These are phyloP conservation scores for Zasmidium angulare DNA, from an alignment of 2,329 filamentous ascomycete species.

Conservation along the genomic window DNA sequence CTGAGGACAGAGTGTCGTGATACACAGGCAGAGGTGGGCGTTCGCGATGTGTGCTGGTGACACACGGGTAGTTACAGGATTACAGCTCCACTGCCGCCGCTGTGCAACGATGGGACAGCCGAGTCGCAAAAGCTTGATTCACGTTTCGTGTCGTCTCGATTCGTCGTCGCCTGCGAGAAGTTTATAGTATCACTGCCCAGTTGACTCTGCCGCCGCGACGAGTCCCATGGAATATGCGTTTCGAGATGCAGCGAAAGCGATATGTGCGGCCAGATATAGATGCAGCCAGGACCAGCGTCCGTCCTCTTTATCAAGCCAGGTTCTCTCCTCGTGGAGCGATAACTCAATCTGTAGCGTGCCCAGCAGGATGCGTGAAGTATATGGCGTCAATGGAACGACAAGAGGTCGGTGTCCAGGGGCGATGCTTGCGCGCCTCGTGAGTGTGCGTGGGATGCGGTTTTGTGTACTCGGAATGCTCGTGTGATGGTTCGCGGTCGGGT, in stretches of 20 bases:
- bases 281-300: neutral
- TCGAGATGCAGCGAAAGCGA: neutral
- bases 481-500: neutral
- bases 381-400: constrained; percentile 10
- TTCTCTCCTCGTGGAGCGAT: neutral
- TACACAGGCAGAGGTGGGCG: neutral
- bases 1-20: neutral
- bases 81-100: constrained; percentile 7
- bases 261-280: neutral
- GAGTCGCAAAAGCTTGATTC: constrained; percentile 7
- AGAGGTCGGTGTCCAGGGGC: constrained; percentile 2
- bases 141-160: neutral
- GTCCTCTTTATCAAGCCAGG: neutral
- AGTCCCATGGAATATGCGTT: neutral
- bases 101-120: neutral
- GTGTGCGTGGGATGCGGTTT: neutral
- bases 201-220: neutral
- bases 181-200: neutral
- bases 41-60: constrained; percentile 6
- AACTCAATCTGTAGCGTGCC: neutral
- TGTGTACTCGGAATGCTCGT: neutral
- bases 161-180: neutral
- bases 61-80: constrained; percentile 6
- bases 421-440: constrained; percentile 10
- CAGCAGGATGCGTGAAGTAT: neutral